Conservation (phyloP, 192 early-diverging fungal genomes). For the Coemansia asiatica region DNA sequence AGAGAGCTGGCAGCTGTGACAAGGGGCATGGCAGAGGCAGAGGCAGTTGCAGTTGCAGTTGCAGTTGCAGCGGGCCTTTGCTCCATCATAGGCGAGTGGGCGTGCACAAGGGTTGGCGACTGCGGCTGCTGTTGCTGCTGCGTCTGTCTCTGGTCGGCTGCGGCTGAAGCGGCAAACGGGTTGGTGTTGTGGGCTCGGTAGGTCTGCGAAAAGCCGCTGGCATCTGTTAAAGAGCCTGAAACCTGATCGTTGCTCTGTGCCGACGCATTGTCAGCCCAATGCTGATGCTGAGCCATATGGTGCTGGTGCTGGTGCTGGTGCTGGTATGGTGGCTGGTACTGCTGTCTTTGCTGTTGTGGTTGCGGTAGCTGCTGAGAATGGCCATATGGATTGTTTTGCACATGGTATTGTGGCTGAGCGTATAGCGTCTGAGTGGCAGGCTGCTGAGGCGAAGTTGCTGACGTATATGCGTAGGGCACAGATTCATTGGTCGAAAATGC, state of each 20-base stretch:
- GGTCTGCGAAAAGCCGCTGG: slow-evolving; percentile 42
- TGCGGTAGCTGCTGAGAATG: slow-evolving; percentile 18
- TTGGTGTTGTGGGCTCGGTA: slow-evolving; percentile 20
- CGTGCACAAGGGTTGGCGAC: slow-evolving; percentile 30
- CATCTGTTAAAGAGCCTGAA: slow-evolving; percentile 41
- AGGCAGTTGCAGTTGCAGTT: not conserved
- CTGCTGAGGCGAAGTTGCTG: slow-evolving; percentile 12
- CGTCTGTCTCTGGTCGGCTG: slow-evolving; percentile 8
- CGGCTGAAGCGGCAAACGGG: slow-evolving; percentile 13
- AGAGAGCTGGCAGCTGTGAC: slow-evolving; percentile 14
- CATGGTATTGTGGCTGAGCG: slow-evolving; percentile 23
- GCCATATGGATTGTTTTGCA: slow-evolving; percentile 13
- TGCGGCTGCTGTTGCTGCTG: slow-evolving; percentile 15
- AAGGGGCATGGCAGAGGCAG: not conserved
- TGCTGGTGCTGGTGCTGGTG: slow-evolving; percentile 16
- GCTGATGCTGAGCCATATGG: slow-evolving; percentile 9
- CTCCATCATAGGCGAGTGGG: slow-evolving; percentile 29
- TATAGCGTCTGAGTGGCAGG: slow-evolving; percentile 11
- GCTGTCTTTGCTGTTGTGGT: slow-evolving; percentile 18
- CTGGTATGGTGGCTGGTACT: slow-evolving; percentile 14
- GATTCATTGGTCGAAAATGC: slow-evolving; percentile 7
- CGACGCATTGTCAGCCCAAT: slow-evolving; percentile 31
- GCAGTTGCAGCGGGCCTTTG: slow-evolving; percentile 16
- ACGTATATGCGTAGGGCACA: slow-evolving; percentile 10
- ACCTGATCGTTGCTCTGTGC: slow-evolving; percentile 46